Conservation (phyloP, 2,329 filamentous ascomycete species). For the Alternaria atra region DNA sequence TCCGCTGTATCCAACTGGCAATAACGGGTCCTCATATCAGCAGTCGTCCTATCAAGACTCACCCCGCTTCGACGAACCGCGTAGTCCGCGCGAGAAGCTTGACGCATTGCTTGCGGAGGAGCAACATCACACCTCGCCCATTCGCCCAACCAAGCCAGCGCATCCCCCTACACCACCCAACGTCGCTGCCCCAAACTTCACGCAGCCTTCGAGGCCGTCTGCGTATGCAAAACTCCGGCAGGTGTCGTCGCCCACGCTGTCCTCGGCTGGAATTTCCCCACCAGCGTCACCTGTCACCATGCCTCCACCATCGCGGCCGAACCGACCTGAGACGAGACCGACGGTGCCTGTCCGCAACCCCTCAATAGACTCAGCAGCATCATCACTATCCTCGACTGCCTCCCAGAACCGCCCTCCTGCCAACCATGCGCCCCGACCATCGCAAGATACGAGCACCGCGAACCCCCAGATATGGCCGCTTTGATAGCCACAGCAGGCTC, state of each 20-base stretch:
- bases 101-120: conserved; percentile 51
- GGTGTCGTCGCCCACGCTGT: conserved; percentile 47
- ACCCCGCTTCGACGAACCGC: conserved; percentile 49
- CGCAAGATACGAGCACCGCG: conserved; percentile 62
- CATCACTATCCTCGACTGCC: conserved; percentile 59
- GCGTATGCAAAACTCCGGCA: conserved; percentile 47
- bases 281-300: conserved; percentile 49
- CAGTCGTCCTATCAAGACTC: conserved; percentile 38
- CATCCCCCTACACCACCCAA: conserved; percentile 18
- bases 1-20: conserved; percentile 35
- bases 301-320: conserved; percentile 48
- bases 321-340: conserved; percentile 44
- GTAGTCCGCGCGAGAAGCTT: conserved; percentile 51
- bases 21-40: conserved; percentile 17
- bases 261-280: conserved; percentile 43
- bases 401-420: conserved; percentile 64
- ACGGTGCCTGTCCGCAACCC: conserved; percentile 71
- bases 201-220: conserved; percentile 32
- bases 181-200: conserved; percentile 23
- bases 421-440: conserved; percentile 65
- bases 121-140: conserved; percentile 28
- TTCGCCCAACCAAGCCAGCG: conserved; percentile 24
- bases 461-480: conserved; percentile 76
- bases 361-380: conserved; percentile 94
- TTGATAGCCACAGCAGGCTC: conserved; percentile 87